Percentiles rank a stretch among this genome's conserved stretches.
phyloP scores from a whole-genome alignment of 768 basidiomycete species.

The Gautieria morchelliformis region DNA sequence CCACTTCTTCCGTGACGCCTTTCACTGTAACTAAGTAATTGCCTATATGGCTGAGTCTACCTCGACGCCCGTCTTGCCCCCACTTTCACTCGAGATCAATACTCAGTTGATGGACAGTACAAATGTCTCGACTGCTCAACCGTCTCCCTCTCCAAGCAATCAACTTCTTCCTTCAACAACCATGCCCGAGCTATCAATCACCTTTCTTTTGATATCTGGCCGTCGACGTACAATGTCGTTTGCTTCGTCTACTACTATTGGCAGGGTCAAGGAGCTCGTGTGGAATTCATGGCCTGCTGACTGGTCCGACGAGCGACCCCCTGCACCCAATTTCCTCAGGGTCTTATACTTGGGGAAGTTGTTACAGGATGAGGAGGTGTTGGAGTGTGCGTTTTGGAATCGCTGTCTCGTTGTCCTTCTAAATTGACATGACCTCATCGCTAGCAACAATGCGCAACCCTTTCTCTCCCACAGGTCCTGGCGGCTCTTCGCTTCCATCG shows the following conservation, averaged over 20 bases:
- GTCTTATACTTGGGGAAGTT: slow-evolving; percentile 71
- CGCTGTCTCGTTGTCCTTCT: not conserved
- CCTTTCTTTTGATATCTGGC: slow-evolving; percentile 67
- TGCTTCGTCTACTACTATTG: slow-evolving; percentile 64
- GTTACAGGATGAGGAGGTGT: slow-evolving; percentile 75
- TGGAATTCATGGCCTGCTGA: slow-evolving; percentile 80
- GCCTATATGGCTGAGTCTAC: not conserved
- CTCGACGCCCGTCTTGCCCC: not conserved
- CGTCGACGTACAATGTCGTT: slow-evolving; percentile 61
- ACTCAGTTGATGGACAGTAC: not conserved
- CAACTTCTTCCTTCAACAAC: not conserved
- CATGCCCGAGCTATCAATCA: slow-evolving; percentile 53
- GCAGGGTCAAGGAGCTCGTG: slow-evolving; percentile 72
- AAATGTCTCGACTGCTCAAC: not conserved
- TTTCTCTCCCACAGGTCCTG: slow-evolving; percentile 8
- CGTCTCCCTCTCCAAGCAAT: not conserved
- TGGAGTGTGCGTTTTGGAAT: slow-evolving; percentile 34
- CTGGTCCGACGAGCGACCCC: slow-evolving; percentile 72
- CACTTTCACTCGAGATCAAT: not conserved
- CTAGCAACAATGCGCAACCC: not conserved
- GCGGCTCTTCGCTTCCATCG: slow-evolving; percentile 8
- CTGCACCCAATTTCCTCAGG: slow-evolving; percentile 66
- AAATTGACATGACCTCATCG: not conserved
- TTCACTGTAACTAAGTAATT: not conserved
- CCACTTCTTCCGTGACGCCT: not conserved